Conservation (phyloP, 331 rosid species). For the Arachis monticola region DNA sequence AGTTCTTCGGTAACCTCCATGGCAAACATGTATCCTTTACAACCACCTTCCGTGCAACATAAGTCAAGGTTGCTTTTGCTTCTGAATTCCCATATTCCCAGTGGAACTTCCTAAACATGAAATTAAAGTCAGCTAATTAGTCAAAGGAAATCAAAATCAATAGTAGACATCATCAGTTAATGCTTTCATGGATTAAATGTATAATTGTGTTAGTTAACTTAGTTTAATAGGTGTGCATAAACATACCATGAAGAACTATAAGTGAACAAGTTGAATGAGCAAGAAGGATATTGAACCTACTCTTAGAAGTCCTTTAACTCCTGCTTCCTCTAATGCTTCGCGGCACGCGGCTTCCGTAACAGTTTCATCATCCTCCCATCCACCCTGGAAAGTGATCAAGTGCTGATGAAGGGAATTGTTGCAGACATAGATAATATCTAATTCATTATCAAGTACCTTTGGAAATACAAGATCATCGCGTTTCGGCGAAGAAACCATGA, state of each 20-base stretch:
- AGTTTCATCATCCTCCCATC: conserved; percentile 96
- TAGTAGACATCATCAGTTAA: neutral
- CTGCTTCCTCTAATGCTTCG: conserved; percentile 93
- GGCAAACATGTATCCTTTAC: conserved; percentile 91
- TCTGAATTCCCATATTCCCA: conserved; percentile 89
- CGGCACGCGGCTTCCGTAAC: conserved; percentile 81
- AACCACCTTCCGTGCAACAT: conserved; percentile 67
- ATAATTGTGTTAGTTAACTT: conserved; percentile 2
- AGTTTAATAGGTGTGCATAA: neutral
- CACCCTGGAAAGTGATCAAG: conserved; percentile 58
- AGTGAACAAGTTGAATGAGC: conserved; percentile 19
- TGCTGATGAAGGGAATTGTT: conserved; percentile 18
- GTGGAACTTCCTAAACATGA: conserved; percentile 60
- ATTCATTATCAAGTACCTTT: conserved; percentile 52
- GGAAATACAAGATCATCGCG: conserved; percentile 86
- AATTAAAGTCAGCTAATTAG: conserved; percentile 36
- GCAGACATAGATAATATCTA: neutral
- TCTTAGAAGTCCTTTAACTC: conserved; percentile 75
- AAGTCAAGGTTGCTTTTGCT: conserved; percentile 76
- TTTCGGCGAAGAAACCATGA: conserved; percentile 88
- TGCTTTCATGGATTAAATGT: neutral
- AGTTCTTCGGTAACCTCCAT: conserved; percentile 86
- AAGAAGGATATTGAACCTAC: conserved; percentile 56
- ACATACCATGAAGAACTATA: conserved; percentile 2
- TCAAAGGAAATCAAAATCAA: neutral